phyloP scores from a whole-genome alignment of 441 rosid species.

The Arabidopsis lyrata region DNA sequence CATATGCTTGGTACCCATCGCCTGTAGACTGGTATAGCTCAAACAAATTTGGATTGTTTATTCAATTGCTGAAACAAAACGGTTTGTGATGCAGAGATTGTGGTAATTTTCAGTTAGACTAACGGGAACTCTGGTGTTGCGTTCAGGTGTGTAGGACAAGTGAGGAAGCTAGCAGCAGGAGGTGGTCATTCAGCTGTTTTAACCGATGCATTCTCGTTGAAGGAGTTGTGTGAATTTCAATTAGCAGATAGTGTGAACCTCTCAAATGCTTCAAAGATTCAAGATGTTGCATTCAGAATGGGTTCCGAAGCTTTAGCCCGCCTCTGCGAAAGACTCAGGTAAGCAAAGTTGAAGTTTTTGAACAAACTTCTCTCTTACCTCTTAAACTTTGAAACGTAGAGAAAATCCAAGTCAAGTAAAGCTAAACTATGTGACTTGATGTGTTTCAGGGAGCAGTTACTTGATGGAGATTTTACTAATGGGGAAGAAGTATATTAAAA shows the following conservation, averaged over 20 bases:
- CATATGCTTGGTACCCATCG: slow-evolving; percentile 95
- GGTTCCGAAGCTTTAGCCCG: slow-evolving; percentile 95
- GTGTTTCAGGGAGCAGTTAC: slow-evolving; percentile 71
- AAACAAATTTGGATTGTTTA: slow-evolving; percentile 5
- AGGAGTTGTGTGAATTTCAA: slow-evolving; percentile 93
- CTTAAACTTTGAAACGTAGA: not conserved
- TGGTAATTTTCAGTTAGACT: not conserved
- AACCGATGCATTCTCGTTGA: slow-evolving; percentile 93
- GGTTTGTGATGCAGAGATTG: slow-evolving; percentile 21
- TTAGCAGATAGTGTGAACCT: slow-evolving; percentile 78
- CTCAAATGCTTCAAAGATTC: slow-evolving; percentile 75
- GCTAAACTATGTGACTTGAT: slow-evolving; percentile 34
- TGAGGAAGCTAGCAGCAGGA: slow-evolving; percentile 92
- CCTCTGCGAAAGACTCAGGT: slow-evolving; percentile 91
- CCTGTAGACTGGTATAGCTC: slow-evolving; percentile 89
- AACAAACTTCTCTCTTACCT: slow-evolving; percentile 8
- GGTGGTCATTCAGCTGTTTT: slow-evolving; percentile 97
- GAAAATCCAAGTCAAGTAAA: slow-evolving; percentile 12
- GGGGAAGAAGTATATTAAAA: slow-evolving; percentile 48
- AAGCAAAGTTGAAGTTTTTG: slow-evolving; percentile 11
- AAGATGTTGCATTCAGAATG: slow-evolving; percentile 80
- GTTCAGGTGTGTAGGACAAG: slow-evolving; percentile 91
- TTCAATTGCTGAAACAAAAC: not conserved
- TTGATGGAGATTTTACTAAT: slow-evolving; percentile 50
- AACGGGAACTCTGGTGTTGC: not conserved